phyloP scores from a whole-genome alignment of 768 basidiomycete species.

The Rhodotorula graminis region DNA sequence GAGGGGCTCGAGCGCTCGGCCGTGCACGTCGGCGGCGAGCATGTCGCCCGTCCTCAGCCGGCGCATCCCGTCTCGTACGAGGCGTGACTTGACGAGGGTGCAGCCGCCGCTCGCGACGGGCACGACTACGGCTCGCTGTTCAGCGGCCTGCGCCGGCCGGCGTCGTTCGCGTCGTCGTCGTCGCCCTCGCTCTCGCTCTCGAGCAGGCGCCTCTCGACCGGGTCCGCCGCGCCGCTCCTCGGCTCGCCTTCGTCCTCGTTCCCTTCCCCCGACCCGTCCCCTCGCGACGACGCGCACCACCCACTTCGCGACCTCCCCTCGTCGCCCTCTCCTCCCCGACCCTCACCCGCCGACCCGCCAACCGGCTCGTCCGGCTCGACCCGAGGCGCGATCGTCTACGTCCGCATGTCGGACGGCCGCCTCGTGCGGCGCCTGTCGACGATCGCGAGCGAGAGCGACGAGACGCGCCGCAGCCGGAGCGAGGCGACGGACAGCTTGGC shows the following conservation, averaged over 20 bases:
- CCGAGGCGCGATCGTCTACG: slow-evolving; percentile 7
- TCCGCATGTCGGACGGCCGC: slow-evolving; percentile 17
- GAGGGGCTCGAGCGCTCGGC: no score
- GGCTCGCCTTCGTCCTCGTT: no score
- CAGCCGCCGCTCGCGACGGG: no score
- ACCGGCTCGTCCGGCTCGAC: slow-evolving; percentile 21
- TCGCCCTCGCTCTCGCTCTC: not conserved
- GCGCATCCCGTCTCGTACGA: no score
- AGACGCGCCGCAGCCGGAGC: not conserved
- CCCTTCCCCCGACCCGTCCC: not conserved
- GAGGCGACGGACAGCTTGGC: no score
- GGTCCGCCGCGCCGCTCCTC: not conserved
- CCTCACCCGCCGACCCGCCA: not conserved
- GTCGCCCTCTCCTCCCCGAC: not conserved
- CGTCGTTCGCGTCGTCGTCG: not conserved
- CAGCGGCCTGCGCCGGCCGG: not conserved
- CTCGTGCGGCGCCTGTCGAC: slow-evolving; percentile 24
- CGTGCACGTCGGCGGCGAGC: no score
- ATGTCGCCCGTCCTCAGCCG: not conserved
- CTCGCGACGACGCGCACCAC: not conserved
- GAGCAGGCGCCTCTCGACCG: not conserved
- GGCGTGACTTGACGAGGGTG: no score
- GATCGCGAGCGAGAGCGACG: slow-evolving; percentile 14
- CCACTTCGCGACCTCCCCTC: not conserved
- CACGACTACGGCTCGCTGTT: slow-evolving; percentile 1